Base-by-base conservation (phyloP, 2,329 filamentous ascomycete genomes). In the Pseudocercospora crystallina region DNA sequence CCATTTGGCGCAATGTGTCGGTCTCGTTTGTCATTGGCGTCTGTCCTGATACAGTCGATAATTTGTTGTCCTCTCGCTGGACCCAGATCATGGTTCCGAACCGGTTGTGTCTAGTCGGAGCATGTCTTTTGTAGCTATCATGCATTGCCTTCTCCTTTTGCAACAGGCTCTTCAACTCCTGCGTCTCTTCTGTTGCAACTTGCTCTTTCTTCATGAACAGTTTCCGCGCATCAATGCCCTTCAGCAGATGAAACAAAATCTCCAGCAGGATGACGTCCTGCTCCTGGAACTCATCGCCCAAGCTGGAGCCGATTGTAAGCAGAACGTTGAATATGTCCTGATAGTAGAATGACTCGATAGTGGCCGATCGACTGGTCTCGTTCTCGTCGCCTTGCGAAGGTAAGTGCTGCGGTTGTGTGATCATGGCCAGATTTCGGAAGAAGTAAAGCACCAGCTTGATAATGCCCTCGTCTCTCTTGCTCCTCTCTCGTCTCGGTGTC, bases 81-180 rank as follows among this genome's bases (percentile, higher is more conserved):
- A 99, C 83, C 91, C 92, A 97, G 31, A 96, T 84, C 89, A 97
- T 97, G 9, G 91, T 95, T 2, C 94, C 94, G 64, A 97, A 99
- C 31, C 94, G 83, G 61, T 91, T 95, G 70, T 99, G 94, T 41
- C 94, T 79, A 2, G 90, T 91, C 0, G 91, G 89, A 2, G 87
- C 88, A 65, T 85, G 85, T 60, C 84, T 86, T 47, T 86, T 86
- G 62, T 90, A 86, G 42, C 86, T 81, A 61, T 86, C 83, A 47
- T 89, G 78, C 83, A 95, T 88, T n/a, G 85, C 82, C 2, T 85
- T 84, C 71, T 99, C 94, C 64, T 94, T 90, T 47, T 81, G 82
- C 69, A 96, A 82, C 64, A 96, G 72, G 12, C 77, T 77, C 15
- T 84, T 81, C 8, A 97, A 78, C 65, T 96, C 90, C 51, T 87